Base-by-base conservation (phyloP, 2,329 filamentous ascomycete species). In the Cytospora chrysosperma region DNA sequence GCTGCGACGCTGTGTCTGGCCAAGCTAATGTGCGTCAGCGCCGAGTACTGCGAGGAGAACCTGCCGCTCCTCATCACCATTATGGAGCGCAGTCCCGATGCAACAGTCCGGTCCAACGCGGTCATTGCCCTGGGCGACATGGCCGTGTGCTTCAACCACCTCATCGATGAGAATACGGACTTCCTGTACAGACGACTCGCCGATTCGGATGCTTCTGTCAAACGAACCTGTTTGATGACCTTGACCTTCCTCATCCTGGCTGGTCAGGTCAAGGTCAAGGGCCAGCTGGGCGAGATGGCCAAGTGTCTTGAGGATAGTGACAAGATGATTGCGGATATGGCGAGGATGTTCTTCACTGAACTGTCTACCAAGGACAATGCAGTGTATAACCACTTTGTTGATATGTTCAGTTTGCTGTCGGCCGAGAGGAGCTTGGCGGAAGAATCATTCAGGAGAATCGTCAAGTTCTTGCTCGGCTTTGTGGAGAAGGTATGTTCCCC, bases 91-190 rank as follows among this genome's bases (percentile, higher is more conserved):
- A 97, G 93, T 2, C 86, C 92, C 34, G 92, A 97, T 71, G 90
- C 96, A 1, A 96, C 93, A 21, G 94, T 96, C 47, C 89, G 95
- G 58, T 96, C 92, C 70, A 99, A 99, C 73, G 92, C 96, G 12
- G 96, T 99, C 21, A 96, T 99, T 70, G 94, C 95, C 0, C 86
- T 99, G 0, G 95, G 95, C 47, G 95, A 99, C 74, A 99, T 99
- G 95, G 96, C 96, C 0, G 95, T 99, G 26, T 97, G 93, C 83
- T 99, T 99, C 84, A 99, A 99, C 73, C 95, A 99, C 73, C 85
- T 99, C 56, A 97, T 99, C 70, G 96, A 99, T 73, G 96, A 99
- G 78, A 98, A 99, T 76, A 99, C 95, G 0, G 95, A 99, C 74
- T 99, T 98, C 80, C 78, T 99, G 50, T 99, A 99, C 77, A 89